A percentile compares a stretch with the other conserved stretches of the same genome.
phyloP scores from a whole-genome alignment of 768 basidiomycete genomes.

The Collybia sordida region DNA sequence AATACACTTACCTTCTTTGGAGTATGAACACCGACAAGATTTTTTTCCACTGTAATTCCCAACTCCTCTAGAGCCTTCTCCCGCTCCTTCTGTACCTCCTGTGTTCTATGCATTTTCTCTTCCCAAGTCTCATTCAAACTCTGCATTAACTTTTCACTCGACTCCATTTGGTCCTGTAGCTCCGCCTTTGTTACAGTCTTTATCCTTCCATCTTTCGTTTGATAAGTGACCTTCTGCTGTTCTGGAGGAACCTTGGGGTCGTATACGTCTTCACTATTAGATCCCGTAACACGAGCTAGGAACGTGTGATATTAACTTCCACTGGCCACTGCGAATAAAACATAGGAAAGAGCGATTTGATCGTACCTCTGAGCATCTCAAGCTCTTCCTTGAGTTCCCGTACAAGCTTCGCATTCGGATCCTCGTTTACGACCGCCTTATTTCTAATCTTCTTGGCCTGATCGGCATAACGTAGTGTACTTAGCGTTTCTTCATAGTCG shows the following conservation, averaged over 20 bases:
- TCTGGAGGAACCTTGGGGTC: conserved; percentile 90
- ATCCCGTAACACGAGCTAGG: conserved; percentile 72
- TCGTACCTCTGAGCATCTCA: conserved; percentile 80
- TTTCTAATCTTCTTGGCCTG: conserved; percentile 99
- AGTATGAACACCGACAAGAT: conserved; percentile 94
- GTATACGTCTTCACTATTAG: conserved; percentile 69
- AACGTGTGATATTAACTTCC: conserved; percentile 7
- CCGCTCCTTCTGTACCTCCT: conserved; percentile 94
- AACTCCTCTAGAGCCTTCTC: conserved; percentile 97
- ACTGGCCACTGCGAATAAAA: conserved; percentile 1
- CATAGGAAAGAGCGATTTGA: conserved; percentile 23
- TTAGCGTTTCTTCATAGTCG: conserved; percentile 96
- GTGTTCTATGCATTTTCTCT: conserved; percentile 86
- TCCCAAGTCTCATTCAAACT: conserved; percentile 96
- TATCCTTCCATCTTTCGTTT: conserved; percentile 89
- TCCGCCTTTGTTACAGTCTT: conserved; percentile 97
- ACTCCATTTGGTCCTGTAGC: conserved; percentile 94
- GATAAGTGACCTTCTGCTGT: conserved; percentile 93
- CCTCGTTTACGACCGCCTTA: conserved; percentile 98
- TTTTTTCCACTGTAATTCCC: conserved; percentile 97
- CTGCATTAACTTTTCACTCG: conserved; percentile 94
- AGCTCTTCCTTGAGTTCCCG: conserved; percentile 99
- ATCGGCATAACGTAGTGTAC: conserved; percentile 96
- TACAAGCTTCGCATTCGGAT: conserved; percentile 98
- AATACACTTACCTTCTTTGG: conserved; percentile 82